Base-by-base conservation (phyloP, 768 basidiomycete genomes). In the Lentinula guzmanii region DNA sequence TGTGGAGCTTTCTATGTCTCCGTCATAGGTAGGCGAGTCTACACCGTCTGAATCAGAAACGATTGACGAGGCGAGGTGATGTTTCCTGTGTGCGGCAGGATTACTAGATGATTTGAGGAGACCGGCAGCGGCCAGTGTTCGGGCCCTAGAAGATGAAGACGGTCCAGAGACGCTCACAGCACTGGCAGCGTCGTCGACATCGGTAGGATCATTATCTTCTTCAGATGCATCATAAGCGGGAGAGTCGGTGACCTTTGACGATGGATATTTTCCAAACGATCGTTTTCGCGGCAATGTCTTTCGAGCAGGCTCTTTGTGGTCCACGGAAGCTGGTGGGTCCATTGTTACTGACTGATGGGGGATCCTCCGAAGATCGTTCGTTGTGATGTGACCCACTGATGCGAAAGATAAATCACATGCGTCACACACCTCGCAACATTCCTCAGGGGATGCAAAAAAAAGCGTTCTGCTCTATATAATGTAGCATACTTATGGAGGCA, bases 1-100 rank as follows among this genome's bases (percentile, higher is more conserved):
- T 1, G 86, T 86, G 66, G 85, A 87, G 50, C 86, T 89, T 70
- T 94, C 93, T 60, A 95, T 80, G 73, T 95, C 93, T 60, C 93
- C 93, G 68, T 95, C 93, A 72, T 95, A 93, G 0, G 91, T 93
- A 7, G 91, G 92, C 0, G 89, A 91, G 70, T 93, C 92, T 8
- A 89, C 81, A 58, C 90, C 85, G 70, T 85, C 87, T 45, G 86
- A 87, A 65, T 90, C 89, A 18, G 84, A 86, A 61, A 87, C 71
- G 62, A 86, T 63, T 68, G 77, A 77, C 55, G 77, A 74, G 3
- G 83, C 83, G 11, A 86, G 78, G 55, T 86, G 86, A 68, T 84
- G 84, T 63, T 77, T 78, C 62, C 68, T 67, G 51, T 67, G 69
- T 31, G 67, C 18, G 51, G 59, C 69, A 70, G 66, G 60, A 57